Evolutionary conservation across 257 asterid genomes (phyloP), one percentile per base, ranked within the genome.

Genomic region (Solanum phureja): DNA sequence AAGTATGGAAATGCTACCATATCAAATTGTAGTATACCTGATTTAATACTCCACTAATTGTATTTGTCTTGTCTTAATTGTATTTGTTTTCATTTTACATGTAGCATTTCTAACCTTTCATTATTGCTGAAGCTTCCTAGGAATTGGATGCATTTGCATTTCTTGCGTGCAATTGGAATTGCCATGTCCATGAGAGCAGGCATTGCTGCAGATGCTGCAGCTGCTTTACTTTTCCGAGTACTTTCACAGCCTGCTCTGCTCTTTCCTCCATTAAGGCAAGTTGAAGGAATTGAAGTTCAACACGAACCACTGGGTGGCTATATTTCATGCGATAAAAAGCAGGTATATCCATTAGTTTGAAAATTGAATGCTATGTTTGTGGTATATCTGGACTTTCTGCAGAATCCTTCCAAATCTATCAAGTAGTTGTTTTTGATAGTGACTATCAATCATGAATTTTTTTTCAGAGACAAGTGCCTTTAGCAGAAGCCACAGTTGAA

Each of bases 101-200:
- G 87, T 71, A 64, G 68, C 90, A 72, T 33, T 86, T 87, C 93
- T 93, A 84, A 92, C 84, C 46, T 60, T 89, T 75, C 68, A 49
- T 83, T 86, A 23, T 88, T 87, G 81, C 31, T 94, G 94, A 90
- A 97, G 98, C 98, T 97, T 83, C 99, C 99, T 42, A 92, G 99
- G 91, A 97, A 97, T 75, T 97, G 99, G 99, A 95, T 97, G 99
- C 99, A 97, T 89, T 93, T 97, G 94, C 99, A 97, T 92, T 97
- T 97, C 88, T 92, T 97, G 91, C 98, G 98, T 87, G 99, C 99
- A 62, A 97, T 97, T 83, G 99, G 99, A 75, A 92, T 94, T 84
- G 99, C 99, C 31, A 97, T 97, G 99, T 97, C 99, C 87, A 96
- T 97, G 99, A 93, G 99, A 92, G 96, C 95, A 84, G 99, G 99